Base-by-base conservation (phyloP, 202 grass and related monocot genomes). In the Zizania palustris region DNA sequence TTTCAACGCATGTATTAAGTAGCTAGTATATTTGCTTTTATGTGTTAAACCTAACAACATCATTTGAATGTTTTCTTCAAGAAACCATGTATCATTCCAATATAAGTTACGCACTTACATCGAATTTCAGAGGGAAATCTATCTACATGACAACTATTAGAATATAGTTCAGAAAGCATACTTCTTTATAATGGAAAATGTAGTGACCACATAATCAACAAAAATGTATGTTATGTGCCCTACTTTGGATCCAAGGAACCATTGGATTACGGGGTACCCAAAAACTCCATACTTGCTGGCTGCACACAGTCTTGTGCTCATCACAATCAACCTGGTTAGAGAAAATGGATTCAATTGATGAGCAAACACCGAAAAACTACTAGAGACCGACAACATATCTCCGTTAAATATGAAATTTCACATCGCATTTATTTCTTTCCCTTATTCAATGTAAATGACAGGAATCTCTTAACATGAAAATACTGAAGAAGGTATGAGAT, bases 211-310 rank as follows among this genome's bases (percentile, higher is more conserved):
- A 46, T 66, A 80, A 71, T 44, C 62, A 62, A 65, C 43, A 82
- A 48, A 66, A 19, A 67, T 55, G 37, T 45, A 67, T 53, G 69
- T n/a, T 50, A 60, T 51, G 74, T 86, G 88, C 53, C 94, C 95
- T 90, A 95, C 87, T 92, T 95, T 1, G 95, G 82, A 48, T 98
- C 89, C 80, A 95, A 81, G 87, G 20, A 98, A 98, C 95, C 91
- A 98, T 42, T 98, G 84, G 60, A 97, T 83, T 83, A 90, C 93
- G 56, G 93, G 93, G 74, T 97, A 97, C 18, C 93, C 86, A 83
- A 85, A 83, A 81, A 97, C 93, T 53, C 93, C 93, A 78, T 92
- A 96, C 77, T 96, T 96, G n/a, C n/a, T n/a, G n/a, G 89, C 87
- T 88, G 77, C 93, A 96, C 63, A 96, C 11, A 82, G 67, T 74